These are phyloP conservation scores for Alternaria dauci DNA, from an alignment of 2,329 filamentous ascomycete species.

Conservation along the genomic window DNA sequence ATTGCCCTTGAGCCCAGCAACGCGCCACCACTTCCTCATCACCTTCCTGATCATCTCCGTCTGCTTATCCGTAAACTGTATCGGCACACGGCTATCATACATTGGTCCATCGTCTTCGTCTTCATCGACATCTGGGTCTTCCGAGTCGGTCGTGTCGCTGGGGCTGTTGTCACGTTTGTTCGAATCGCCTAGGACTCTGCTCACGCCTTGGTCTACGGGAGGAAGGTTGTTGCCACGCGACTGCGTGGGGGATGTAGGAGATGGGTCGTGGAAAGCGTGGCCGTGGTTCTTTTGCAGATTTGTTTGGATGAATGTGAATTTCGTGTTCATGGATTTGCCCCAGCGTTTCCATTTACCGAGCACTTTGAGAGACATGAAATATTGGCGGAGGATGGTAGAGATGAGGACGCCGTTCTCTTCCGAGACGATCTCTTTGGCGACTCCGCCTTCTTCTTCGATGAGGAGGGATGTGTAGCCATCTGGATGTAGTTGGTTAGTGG, in stretches of 20 bases:
- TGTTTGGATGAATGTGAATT: constrained; percentile 73
- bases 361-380: constrained; percentile 86
- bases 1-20: constrained; percentile 67
- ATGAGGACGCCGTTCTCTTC: constrained; percentile 83
- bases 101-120: constrained; percentile 52
- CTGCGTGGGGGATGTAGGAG: constrained; percentile 34
- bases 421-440: constrained; percentile 76
- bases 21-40: constrained; percentile 75
- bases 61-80: constrained; percentile 46
- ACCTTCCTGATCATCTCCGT: constrained; percentile 73
- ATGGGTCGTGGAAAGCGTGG: constrained; percentile 58
- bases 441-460: constrained; percentile 77
- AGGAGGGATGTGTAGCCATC: constrained; percentile 82
- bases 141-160: neutral
- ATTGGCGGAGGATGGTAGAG: constrained; percentile 85
- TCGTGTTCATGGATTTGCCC: constrained; percentile 66
- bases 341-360: constrained; percentile 81
- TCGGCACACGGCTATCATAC: constrained; percentile 57
- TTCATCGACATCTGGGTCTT: constrained; percentile 49
- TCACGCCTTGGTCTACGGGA: constrained; percentile 24
- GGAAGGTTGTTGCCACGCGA: neutral
- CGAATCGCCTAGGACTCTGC: constrained; percentile 10
- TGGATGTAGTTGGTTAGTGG: constrained; percentile 12
- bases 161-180: constrained; percentile 2
- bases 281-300: constrained; percentile 64